Percentiles rank a stretch among this genome's conserved stretches.
These are phyloP conservation scores for Parietaria judaica DNA, from an alignment of 306 rosid genomes.

Conservation along the genomic window DNA sequence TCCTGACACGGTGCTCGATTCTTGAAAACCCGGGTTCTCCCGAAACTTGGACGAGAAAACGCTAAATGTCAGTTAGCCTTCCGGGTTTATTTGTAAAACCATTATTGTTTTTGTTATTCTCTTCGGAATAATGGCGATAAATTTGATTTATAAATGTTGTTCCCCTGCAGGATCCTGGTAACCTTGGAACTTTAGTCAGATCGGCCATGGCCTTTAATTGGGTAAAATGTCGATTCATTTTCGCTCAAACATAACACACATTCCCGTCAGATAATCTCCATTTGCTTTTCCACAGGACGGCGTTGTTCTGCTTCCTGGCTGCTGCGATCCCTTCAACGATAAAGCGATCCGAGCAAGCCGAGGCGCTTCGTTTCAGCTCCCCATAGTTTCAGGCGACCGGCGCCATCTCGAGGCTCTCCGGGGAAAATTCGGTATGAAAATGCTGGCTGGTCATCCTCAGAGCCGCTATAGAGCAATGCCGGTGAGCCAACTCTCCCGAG, in stretches of 20 bases:
- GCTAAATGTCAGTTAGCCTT: too few relatives aligned
- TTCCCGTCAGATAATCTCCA: too few relatives aligned
- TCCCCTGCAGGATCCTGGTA: constrained; percentile 81
- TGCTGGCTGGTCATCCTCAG: constrained; percentile 77
- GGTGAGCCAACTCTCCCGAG: constrained; percentile 38
- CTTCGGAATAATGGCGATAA: neutral
- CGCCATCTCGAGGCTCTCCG: constrained; percentile 44
- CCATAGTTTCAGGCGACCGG: constrained; percentile 72
- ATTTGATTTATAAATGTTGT: constrained; percentile 16
- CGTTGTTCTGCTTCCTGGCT: constrained; percentile 80
- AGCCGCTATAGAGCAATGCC: constrained; percentile 35
- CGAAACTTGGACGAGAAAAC: too few relatives aligned
- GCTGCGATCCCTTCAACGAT: constrained; percentile 90
- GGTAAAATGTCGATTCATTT: constrained; percentile 29
- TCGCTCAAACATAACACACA: too few relatives aligned
- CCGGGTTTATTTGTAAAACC: neutral
- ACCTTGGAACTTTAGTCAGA: constrained; percentile 83
- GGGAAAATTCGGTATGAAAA: constrained; percentile 48
- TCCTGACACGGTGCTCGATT: too few relatives aligned
- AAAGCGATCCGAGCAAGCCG: constrained; percentile 95
- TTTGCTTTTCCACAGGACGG: constrained; percentile 48
- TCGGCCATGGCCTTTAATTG: constrained; percentile 85
- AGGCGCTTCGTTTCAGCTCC: constrained; percentile 91
- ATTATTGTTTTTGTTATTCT: neutral
- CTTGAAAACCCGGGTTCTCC: too few relatives aligned